Percentiles rank a stretch among this genome's conserved stretches.
Evolutionary conservation across 2,329 filamentous ascomycete genomes (phyloP).

Genomic region (Westerdykella sp.): DNA sequence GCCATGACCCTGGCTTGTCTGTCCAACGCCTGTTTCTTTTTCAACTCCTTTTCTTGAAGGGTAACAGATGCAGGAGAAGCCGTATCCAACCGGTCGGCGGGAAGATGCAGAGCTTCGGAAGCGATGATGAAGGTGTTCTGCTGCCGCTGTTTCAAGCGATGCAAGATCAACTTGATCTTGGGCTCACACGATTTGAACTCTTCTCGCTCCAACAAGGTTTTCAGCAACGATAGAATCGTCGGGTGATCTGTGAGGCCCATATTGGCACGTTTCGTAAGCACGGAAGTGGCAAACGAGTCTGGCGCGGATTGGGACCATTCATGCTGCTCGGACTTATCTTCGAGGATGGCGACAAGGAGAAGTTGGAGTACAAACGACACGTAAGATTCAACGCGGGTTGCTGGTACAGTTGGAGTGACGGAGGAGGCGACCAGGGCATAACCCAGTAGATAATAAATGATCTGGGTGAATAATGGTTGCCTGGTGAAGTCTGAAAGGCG

Average conservation of each 20-base stretch:
- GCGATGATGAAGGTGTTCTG: slow-evolving; percentile 66
- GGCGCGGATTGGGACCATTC: slow-evolving; percentile 39
- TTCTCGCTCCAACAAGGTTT: slow-evolving; percentile 55
- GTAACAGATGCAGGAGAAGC: slow-evolving; percentile 67
- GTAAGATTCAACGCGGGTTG: slow-evolving; percentile 82
- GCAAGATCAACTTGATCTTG: slow-evolving; percentile 77
- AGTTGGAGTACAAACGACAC: slow-evolving; percentile 87
- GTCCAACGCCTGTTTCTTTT: slow-evolving; percentile 85
- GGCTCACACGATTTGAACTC: slow-evolving; percentile 77
- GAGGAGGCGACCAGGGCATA: slow-evolving; percentile 68
- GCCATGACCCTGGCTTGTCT: slow-evolving; percentile 94
- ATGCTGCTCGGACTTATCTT: slow-evolving; percentile 58
- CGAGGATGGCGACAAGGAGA: slow-evolving; percentile 74
- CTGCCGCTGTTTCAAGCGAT: slow-evolving; percentile 75
- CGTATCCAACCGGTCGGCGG: slow-evolving; percentile 73
- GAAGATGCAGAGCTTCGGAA: slow-evolving; percentile 54
- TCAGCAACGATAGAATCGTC: slow-evolving; percentile 50
- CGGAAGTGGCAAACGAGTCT: slow-evolving; percentile 65
- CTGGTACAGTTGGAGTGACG: slow-evolving; percentile 67
- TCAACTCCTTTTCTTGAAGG: slow-evolving; percentile 64
- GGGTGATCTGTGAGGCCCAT: slow-evolving; percentile 24
- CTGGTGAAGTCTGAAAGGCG: slow-evolving; percentile 72
- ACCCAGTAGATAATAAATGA: slow-evolving; percentile 80
- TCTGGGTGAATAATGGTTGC: slow-evolving; percentile 79
- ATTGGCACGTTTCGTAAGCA: slow-evolving; percentile 58